Conservation (phyloP, 2,329 filamentous ascomycete genomes). For the Colletotrichum brevisporum region DNA sequence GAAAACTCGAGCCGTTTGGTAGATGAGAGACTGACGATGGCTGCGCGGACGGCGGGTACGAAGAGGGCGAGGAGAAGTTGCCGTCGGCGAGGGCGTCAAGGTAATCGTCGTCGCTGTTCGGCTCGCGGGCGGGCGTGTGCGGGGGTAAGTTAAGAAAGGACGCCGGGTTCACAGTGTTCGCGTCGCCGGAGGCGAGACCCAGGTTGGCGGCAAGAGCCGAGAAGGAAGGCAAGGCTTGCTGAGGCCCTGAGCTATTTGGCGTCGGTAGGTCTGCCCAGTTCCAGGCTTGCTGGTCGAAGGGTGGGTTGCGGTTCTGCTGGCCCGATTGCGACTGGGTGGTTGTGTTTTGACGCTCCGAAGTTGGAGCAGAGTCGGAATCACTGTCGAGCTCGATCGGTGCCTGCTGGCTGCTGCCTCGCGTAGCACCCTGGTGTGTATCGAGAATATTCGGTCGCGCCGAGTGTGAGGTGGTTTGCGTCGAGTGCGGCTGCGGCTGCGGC, state of each 20-base stretch:
- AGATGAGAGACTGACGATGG: constrained; percentile 35
- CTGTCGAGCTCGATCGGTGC: constrained; percentile 36
- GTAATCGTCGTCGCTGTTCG: constrained; percentile 43
- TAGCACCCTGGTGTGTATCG: constrained; percentile 1
- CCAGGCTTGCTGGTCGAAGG: constrained; percentile 1
- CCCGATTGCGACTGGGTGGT: background rate
- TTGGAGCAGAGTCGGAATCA: constrained; percentile 22
- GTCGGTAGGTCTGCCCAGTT: background rate
- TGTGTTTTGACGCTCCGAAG: constrained; percentile 20
- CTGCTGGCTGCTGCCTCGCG: constrained; percentile 34
- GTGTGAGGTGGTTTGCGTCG: constrained; percentile 8
- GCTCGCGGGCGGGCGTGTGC: constrained; percentile 40
- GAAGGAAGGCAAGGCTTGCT: constrained; percentile 31
- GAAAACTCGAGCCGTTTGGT: constrained; percentile 6
- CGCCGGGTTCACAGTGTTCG: background rate
- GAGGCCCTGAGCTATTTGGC: constrained; percentile 5
- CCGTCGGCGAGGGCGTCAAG: constrained; percentile 46
- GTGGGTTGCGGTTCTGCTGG: constrained; percentile 1
- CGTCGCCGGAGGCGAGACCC: constrained; percentile 21
- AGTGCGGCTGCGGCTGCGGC: constrained; percentile 24
- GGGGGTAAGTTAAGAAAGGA: constrained; percentile 17
- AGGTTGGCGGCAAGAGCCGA: constrained; percentile 32
- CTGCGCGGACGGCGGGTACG: constrained; percentile 49
- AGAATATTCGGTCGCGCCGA: constrained; percentile 16
- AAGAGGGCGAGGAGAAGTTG: constrained; percentile 55